phyloP scores from a whole-genome alignment of 352 stramenopile genomes.

The Halophytophthora polymorphica region DNA sequence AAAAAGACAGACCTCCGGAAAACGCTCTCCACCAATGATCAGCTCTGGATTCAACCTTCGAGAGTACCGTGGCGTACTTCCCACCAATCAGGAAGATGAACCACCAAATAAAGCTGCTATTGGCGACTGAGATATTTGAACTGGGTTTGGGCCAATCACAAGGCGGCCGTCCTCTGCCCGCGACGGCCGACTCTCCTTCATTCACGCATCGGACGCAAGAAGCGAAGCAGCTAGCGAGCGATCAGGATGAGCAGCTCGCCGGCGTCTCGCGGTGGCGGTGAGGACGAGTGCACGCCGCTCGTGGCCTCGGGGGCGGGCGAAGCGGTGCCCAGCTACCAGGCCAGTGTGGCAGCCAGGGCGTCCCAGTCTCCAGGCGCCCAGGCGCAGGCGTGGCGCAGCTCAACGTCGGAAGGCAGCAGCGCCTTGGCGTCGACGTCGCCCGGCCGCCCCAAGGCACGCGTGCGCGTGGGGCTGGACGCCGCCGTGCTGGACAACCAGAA shows the following conservation, averaged over 20 bases:
- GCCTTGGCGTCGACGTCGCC: conserved; percentile 7
- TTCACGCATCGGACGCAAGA: no score
- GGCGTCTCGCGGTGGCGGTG: background rate
- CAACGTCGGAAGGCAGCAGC: background rate
- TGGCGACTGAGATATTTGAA: no score
- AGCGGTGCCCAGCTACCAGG: conserved; percentile 8
- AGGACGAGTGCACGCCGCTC: conserved; percentile 44
- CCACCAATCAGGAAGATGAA: no score
- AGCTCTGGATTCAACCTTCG: no score
- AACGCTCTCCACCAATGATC: no score
- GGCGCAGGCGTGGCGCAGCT: background rate
- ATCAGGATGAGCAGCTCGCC: conserved; percentile 16
- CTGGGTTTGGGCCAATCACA: no score
- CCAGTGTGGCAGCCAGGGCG: background rate
- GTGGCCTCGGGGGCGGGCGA: conserved; percentile 11
- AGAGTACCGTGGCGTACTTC: no score
- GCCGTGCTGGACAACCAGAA: conserved; percentile 74
- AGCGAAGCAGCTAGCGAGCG: background rate
- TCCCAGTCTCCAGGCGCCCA: no score
- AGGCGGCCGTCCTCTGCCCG: no score
- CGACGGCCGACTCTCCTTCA: no score
- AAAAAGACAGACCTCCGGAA: no score
- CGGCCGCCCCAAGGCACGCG: conserved; percentile 22
- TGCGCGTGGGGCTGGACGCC: conserved; percentile 61
- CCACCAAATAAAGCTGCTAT: no score